Evolutionary conservation across 139 green algal genomes (phyloP).

Genomic region (Trebouxia sp.): DNA sequence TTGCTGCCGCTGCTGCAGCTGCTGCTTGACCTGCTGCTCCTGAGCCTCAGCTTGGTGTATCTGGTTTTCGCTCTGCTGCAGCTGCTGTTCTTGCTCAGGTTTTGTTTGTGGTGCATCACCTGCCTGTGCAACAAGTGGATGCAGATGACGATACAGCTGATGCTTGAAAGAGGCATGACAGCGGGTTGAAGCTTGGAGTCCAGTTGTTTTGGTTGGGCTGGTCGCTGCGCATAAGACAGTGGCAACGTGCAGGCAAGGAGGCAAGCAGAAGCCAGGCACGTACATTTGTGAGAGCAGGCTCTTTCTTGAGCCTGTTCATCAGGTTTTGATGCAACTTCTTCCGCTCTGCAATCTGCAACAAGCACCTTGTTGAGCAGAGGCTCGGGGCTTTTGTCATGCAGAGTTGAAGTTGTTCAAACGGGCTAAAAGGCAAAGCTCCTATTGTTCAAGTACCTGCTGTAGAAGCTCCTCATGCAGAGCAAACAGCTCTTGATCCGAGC

Average conservation of each 20-base stretch:
- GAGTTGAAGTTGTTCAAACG: not conserved
- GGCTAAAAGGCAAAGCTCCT: not conserved
- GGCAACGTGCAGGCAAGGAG: not conserved
- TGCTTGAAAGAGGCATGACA: not conserved
- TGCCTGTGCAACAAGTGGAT: not conserved
- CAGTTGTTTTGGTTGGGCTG: too few relatives aligned
- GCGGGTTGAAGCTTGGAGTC: not conserved
- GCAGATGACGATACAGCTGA: not conserved
- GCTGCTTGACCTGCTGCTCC: conserved; percentile 22
- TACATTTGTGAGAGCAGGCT: not conserved
- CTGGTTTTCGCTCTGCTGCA: conserved; percentile 23
- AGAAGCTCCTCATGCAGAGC: conserved; percentile 63
- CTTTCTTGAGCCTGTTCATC: conserved; percentile 54
- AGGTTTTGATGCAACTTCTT: conserved; percentile 68
- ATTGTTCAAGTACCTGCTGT: conserved; percentile 39
- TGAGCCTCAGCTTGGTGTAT: conserved; percentile 21
- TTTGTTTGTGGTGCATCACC: not conserved
- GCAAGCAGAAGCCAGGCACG: not conserved
- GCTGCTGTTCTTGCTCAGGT: conserved; percentile 20
- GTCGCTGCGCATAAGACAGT: not conserved
- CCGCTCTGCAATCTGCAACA: conserved; percentile 73
- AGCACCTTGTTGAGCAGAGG: not conserved
- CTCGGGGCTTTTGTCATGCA: not conserved
- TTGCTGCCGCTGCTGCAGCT: not conserved
- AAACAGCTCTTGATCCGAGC: conserved; percentile 45